A percentile compares a stretch with the other conserved stretches of the same genome.
Conservation (phyloP, 306 rosid species). For the Acacia acuminata region DNA sequence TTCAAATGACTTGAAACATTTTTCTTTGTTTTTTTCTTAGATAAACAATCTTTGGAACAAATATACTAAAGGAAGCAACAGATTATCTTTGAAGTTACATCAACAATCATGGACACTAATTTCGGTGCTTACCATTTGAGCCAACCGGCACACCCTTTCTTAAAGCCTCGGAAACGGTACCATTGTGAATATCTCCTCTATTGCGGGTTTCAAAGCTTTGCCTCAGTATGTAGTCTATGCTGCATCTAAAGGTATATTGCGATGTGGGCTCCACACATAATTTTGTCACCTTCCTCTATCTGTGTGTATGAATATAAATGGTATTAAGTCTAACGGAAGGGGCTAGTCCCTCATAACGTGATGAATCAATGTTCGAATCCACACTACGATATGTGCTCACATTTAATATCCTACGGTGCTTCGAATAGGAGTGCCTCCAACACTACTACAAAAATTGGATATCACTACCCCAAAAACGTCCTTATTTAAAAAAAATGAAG, state of each 20-base stretch:
- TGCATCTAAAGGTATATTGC: constrained; percentile 55
- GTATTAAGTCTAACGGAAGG: too few relatives aligned
- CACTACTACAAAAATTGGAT: too few relatives aligned
- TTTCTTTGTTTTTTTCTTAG: background rate
- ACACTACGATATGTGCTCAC: accelerated
- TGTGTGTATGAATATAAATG: too few relatives aligned
- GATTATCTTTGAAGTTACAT: constrained; percentile 26
- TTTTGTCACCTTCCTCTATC: background rate
- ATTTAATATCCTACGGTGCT: too few relatives aligned
- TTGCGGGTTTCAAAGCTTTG: constrained; percentile 32
- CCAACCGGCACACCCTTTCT: background rate
- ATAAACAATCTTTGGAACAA: constrained; percentile 45
- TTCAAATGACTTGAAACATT: background rate
- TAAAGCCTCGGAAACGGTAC: background rate
- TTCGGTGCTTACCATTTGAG: background rate
- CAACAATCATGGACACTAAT: background rate
- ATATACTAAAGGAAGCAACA: background rate
- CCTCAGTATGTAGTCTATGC: constrained; percentile 45
- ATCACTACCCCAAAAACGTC: too few relatives aligned
- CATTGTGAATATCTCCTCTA: constrained; percentile 26
- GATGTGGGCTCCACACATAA: background rate
- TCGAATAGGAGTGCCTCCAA: too few relatives aligned
- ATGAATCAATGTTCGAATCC: too few relatives aligned
- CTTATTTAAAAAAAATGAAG: too few relatives aligned
- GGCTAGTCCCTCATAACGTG: too few relatives aligned